These are phyloP conservation scores for Drechslerella dactyloides DNA, from an alignment of 2,329 filamentous ascomycete genomes.

Conservation along the genomic window DNA sequence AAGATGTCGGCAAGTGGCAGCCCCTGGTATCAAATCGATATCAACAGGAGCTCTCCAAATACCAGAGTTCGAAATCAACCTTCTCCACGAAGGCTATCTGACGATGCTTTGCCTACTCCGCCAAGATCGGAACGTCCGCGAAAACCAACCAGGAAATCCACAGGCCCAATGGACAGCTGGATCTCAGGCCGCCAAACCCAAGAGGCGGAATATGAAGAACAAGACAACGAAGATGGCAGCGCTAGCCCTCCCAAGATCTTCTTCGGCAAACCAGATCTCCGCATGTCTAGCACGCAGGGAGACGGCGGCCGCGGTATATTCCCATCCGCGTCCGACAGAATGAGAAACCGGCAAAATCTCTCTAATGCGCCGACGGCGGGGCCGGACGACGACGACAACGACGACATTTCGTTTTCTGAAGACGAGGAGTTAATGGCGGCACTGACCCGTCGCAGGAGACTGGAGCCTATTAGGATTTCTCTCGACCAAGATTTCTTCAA, in stretches of 20 bases:
- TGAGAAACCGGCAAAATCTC: conserved; percentile 11
- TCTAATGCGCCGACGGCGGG: background rate
- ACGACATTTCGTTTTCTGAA: conserved; percentile 35
- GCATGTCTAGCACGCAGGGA: conserved; percentile 13
- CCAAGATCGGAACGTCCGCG: conserved; percentile 1
- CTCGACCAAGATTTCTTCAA: conserved; percentile 13
- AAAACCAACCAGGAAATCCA: conserved; percentile 7
- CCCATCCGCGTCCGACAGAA: conserved; percentile 28
- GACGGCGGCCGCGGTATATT: conserved; percentile 45
- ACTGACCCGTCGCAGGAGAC: background rate
- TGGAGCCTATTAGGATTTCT: conserved; percentile 4
- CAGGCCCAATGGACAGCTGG: conserved; percentile 32
- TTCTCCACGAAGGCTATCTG: background rate
- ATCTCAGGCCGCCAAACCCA: conserved; percentile 8
- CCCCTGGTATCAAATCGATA: conserved; percentile 31
- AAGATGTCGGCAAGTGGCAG: conserved; percentile 12
- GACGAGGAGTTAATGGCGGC: conserved; percentile 24
- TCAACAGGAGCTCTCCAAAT: conserved; percentile 6
- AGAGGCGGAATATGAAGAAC: background rate
- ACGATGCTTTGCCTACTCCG: background rate
- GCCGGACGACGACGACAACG: conserved; percentile 26
- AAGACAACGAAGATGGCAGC: conserved; percentile 14
- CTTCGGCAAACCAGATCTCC: conserved; percentile 40
- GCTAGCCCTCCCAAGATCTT: conserved; percentile 11
- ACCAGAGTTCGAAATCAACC: background rate